Conservation (phyloP, 2,329 filamentous ascomycete species). For the Colletotrichum destructivum region DNA sequence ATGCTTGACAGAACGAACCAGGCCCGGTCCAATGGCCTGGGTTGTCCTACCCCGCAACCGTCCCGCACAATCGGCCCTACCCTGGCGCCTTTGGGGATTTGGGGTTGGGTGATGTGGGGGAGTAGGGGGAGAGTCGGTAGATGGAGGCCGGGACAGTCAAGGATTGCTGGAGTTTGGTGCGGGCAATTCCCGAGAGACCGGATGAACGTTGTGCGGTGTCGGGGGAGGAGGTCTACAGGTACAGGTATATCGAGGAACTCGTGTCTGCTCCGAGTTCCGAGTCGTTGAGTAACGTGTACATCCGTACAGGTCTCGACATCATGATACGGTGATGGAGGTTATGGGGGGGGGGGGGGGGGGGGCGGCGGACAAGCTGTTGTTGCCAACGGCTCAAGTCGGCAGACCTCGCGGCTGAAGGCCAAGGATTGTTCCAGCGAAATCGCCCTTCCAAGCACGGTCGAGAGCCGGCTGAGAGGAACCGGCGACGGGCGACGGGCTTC, state of each 20-base stretch:
- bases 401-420: too few relatives aligned
- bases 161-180: conserved; percentile 2
- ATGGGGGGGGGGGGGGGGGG: too few relatives aligned
- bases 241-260: not conserved
- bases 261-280: not conserved
- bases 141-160: not conserved
- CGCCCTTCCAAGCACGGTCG: too few relatives aligned
- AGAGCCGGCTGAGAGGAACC: too few relatives aligned
- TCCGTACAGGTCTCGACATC: too few relatives aligned
- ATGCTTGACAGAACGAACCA: not conserved
- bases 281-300: not conserved
- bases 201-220: conserved; percentile 19
- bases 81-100: conserved; percentile 27
- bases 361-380: too few relatives aligned
- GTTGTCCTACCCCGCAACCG: conserved; percentile 31
- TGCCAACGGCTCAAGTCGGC: too few relatives aligned
- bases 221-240: not conserved
- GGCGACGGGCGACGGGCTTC: not conserved
- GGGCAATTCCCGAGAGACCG: conserved; percentile 36
- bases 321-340: too few relatives aligned
- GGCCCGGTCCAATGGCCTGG: conserved; percentile 33
- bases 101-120: conserved; percentile 37
- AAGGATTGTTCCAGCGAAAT: too few relatives aligned
- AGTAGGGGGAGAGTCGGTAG: conserved; percentile 6
- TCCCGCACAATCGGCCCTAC: conserved; percentile 36